Evolutionary conservation across 2,329 filamentous ascomycete genomes (phyloP).

Genomic region (Hypoxylon sp.): DNA sequence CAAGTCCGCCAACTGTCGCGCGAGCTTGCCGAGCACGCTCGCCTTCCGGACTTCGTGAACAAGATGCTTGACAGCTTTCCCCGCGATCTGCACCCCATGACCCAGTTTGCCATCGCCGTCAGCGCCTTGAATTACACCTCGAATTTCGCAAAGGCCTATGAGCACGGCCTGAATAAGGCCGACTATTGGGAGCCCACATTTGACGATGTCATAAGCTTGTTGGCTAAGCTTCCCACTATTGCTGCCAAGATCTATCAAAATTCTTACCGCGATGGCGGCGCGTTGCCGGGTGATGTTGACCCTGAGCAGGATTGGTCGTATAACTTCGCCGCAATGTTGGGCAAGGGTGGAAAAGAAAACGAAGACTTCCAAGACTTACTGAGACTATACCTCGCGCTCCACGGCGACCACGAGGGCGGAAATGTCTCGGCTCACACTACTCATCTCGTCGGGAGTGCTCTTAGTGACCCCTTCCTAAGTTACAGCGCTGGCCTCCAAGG

Average conservation of each 20-base stretch:
- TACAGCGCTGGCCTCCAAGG: constrained; percentile 97
- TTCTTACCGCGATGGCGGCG: constrained; percentile 79
- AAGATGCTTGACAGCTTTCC: constrained; percentile 93
- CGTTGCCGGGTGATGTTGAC: constrained; percentile 82
- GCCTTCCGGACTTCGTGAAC: constrained; percentile 84
- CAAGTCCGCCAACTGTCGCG: constrained; percentile 87
- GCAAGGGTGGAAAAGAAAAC: constrained; percentile 87
- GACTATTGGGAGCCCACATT: constrained; percentile 99
- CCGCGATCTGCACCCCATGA: constrained; percentile 95
- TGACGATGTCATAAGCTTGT: constrained; percentile 91
- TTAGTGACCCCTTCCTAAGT: constrained; percentile 94
- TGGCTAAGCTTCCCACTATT: constrained; percentile 96
- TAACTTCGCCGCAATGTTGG: constrained; percentile 97
- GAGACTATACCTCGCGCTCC: constrained; percentile 92
- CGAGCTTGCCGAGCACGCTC: constrained; percentile 87
- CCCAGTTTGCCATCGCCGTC: constrained; percentile 94
- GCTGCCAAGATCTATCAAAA: constrained; percentile 98
- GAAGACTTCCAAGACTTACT: constrained; percentile 96
- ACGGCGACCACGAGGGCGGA: constrained; percentile 97
- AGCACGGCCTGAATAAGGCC: constrained; percentile 89
- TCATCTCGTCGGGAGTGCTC: constrained; percentile 92
- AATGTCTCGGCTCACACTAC: constrained; percentile 97
- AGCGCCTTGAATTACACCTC: constrained; percentile 96
- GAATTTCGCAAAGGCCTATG: constrained; percentile 93
- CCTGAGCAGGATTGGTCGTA: constrained; percentile 94